Evolutionary conservation across 371 early-diverging fungal species (phyloP), one percentile per base, ranked within the genome.

Genomic region (Lichtheimia corymbifera): DNA sequence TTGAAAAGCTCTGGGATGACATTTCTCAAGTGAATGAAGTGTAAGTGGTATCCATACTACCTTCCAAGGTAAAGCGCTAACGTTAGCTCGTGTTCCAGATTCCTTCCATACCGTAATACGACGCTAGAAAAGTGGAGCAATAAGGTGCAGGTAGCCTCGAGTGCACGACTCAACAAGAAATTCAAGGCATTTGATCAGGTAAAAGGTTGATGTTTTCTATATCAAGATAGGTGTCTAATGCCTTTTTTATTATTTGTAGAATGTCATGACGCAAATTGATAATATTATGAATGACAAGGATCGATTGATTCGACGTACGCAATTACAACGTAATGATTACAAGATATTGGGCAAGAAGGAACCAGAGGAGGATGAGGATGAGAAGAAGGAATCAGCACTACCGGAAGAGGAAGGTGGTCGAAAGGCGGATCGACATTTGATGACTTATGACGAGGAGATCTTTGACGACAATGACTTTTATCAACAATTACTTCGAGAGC

Each of bases 391-490:
- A 17, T 0, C 30, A 9, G 12, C 11, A 51, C 28, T 66, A 17
- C 54, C 76, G 45, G 54, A 65, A 15, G 55, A 64, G 24, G 65
- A 71, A 55, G 61, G 28, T 20, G 59, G 61, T 20, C 64, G 65
- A 50, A 70, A 68, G 40, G 72, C 82, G 42, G 90, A 89, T 58
- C 79, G 83, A 40, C 87, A 91, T 62, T 72, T 92, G 58, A 77
- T 85, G 44, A 85, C 89, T 58, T 88, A 89, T 52, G 93, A 95
- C 62, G 71, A 71, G 15, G 95, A 96, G 62, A 88, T 97, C 25
- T 97, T 95, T 80, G 97, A 97, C 66, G 98, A 97, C 64, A 84
- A 88, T 15, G 98, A 97, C 72, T 97, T 93, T 70, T 97, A 97
- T 73, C 93, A 93, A 63, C 92, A 92, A 62, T 83, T 93, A 44